phyloP scores from a whole-genome alignment of 805 yeast genomes.

The Wickerhamomyces ciferrii region DNA sequence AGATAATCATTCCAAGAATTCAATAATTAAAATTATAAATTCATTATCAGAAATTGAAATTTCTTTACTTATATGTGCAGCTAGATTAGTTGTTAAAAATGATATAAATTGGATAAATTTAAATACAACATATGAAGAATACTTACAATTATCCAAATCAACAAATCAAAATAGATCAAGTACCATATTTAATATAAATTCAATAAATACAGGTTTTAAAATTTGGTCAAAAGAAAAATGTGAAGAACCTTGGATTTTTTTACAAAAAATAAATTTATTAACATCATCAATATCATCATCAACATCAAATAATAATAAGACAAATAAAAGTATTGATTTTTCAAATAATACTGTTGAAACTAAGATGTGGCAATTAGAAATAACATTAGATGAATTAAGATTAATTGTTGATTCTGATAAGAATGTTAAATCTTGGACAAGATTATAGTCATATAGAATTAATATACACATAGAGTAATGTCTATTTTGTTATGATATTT shows the following conservation, averaged over 20 bases:
- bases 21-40: constrained; percentile 19
- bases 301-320: constrained; percentile 13
- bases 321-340: not conserved
- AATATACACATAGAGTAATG: no score
- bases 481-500: no score
- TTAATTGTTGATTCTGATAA: constrained; percentile 8
- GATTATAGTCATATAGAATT: constrained; percentile 12
- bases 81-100: constrained; percentile 59
- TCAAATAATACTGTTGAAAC: constrained; percentile 9
- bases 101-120: constrained; percentile 63
- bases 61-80: constrained; percentile 66
- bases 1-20: constrained; percentile 22
- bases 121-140: constrained; percentile 75
- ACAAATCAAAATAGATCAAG: constrained; percentile 35
- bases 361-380: constrained; percentile 21
- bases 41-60: constrained; percentile 68
- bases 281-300: constrained; percentile 15
- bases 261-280: constrained; percentile 26
- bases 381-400: constrained; percentile 21
- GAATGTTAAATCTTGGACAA: constrained; percentile 20
- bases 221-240: constrained; percentile 59
- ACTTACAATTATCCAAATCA: constrained; percentile 44
- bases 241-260: constrained; percentile 68
- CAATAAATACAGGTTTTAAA: constrained; percentile 25
- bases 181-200: constrained; percentile 25